Conservation (phyloP, 495 filamentous ascomycete species). For the Aspergillus cristatus region DNA sequence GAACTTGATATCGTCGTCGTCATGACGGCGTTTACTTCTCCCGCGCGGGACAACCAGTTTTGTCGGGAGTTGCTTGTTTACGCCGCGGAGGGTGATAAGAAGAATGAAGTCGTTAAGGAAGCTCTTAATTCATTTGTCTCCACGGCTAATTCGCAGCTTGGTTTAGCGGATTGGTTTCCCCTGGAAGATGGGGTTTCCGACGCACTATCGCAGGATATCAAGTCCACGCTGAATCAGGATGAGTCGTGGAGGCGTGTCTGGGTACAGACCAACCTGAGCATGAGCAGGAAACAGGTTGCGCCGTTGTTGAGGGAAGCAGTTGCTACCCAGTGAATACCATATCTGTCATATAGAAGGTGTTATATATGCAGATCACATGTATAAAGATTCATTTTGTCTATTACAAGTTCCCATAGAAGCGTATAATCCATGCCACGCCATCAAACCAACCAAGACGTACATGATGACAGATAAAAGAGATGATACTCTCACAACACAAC, state of each 20-base stretch:
- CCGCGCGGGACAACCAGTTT: conserved; percentile 40
- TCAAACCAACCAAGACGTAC: too few species aligned
- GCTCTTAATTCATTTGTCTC: conserved; percentile 46
- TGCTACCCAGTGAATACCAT: conserved; percentile 18
- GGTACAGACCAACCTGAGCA: conserved; percentile 55
- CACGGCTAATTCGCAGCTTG: conserved; percentile 37
- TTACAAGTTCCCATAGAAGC: too few species aligned
- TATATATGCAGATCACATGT: too few species aligned
- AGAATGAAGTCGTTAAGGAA: conserved; percentile 34
- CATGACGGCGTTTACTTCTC: conserved; percentile 59
- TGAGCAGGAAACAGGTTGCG: conserved; percentile 84
- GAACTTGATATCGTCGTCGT: conserved; percentile 58
- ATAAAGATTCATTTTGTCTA: too few species aligned
- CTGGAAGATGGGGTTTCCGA: conserved; percentile 34
- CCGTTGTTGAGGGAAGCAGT: conserved; percentile 67
- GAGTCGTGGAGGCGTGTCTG: conserved; percentile 40
- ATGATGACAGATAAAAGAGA: too few species aligned
- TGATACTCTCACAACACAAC: too few species aligned
- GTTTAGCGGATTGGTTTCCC: conserved; percentile 45
- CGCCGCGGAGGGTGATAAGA: conserved; percentile 35
- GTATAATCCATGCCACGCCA: too few species aligned
- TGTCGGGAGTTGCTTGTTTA: conserved; percentile 66
- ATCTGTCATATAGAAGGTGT: neutral
- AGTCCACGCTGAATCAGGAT: conserved; percentile 15
- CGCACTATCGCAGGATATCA: conserved; percentile 30